phyloP scores from a whole-genome alignment of 805 yeast species.

The Ogataea methylovora region DNA sequence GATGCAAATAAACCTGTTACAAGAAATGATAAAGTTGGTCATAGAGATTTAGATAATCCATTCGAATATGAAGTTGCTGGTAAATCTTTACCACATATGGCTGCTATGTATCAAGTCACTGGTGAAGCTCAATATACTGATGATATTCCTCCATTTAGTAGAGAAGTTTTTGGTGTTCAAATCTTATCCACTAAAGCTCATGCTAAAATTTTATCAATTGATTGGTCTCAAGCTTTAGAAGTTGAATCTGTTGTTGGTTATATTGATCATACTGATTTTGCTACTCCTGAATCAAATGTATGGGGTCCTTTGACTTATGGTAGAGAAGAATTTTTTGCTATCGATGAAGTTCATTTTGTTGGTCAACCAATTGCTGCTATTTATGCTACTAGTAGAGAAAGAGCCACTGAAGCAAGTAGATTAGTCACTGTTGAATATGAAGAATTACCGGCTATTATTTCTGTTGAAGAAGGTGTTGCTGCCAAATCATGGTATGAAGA shows the following conservation, averaged over 20 bases:
- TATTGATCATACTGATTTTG: slow-evolving; percentile 32
- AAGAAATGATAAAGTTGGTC: slow-evolving; percentile 29
- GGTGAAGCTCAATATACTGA: slow-evolving; percentile 41
- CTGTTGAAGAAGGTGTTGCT: slow-evolving; percentile 37
- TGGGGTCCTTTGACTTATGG: slow-evolving; percentile 38
- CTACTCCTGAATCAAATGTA: slow-evolving; percentile 26
- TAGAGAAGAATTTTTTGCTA: slow-evolving; percentile 36
- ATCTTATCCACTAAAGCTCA: slow-evolving; percentile 34
- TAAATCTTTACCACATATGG: slow-evolving; percentile 32
- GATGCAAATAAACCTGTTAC: slow-evolving; percentile 27
- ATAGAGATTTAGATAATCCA: slow-evolving; percentile 31
- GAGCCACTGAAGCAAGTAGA: slow-evolving; percentile 35
- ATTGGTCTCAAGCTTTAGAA: slow-evolving; percentile 28
- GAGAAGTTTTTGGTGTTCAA: slow-evolving; percentile 36
- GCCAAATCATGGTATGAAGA: slow-evolving; percentile 31
- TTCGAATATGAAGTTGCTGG: slow-evolving; percentile 31
- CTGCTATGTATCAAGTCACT: slow-evolving; percentile 38
- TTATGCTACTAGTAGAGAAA: slow-evolving; percentile 29
- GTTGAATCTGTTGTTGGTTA: slow-evolving; percentile 34
- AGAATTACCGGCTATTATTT: slow-evolving; percentile 30
- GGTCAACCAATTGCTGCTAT: slow-evolving; percentile 40
- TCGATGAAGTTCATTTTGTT: slow-evolving; percentile 29
- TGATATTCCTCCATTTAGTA: slow-evolving; percentile 33
- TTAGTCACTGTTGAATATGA: slow-evolving; percentile 35
- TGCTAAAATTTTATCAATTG: slow-evolving; percentile 32